These are phyloP conservation scores for Penicillium hesseltinei DNA, from an alignment of 2,329 filamentous ascomycete genomes.

Conservation along the genomic window DNA sequence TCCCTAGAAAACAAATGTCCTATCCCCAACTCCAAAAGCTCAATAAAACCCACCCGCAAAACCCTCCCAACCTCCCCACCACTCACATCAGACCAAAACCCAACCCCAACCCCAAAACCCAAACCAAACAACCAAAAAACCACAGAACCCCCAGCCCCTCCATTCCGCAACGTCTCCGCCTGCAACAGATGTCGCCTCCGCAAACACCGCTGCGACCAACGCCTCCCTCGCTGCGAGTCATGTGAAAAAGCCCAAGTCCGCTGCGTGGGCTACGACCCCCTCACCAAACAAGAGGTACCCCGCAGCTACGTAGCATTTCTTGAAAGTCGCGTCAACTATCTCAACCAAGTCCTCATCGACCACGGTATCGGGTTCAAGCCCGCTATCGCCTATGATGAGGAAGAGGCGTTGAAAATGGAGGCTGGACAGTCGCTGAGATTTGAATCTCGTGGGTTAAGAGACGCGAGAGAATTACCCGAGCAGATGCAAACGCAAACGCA, in stretches of 20 bases:
- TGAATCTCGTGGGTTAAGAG: background rate
- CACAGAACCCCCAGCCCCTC: conserved; percentile 11
- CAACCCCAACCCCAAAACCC: background rate
- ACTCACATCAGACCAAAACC: background rate
- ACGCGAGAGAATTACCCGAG: background rate
- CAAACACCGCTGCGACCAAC: conserved; percentile 86
- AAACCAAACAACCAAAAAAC: background rate
- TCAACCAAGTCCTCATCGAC: conserved; percentile 66
- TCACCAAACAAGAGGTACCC: conserved; percentile 86
- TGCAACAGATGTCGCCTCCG: conserved; percentile 79
- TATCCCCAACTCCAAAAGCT: background rate
- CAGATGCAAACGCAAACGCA: background rate
- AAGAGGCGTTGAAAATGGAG: background rate
- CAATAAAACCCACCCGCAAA: background rate
- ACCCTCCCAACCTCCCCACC: background rate
- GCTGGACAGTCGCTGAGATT: background rate
- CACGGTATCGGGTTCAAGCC: conserved; percentile 66
- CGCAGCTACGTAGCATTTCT: conserved; percentile 82
- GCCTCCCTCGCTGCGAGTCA: conserved; percentile 74
- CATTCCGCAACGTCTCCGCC: conserved; percentile 75
- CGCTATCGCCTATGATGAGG: conserved; percentile 60
- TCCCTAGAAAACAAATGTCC: background rate
- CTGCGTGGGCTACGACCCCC: conserved; percentile 85
- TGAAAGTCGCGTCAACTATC: conserved; percentile 72
- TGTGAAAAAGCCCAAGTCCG: conserved; percentile 81